These are phyloP conservation scores for Apiospora arundinis DNA, from an alignment of 2,329 filamentous ascomycete genomes.

Conservation along the genomic window DNA sequence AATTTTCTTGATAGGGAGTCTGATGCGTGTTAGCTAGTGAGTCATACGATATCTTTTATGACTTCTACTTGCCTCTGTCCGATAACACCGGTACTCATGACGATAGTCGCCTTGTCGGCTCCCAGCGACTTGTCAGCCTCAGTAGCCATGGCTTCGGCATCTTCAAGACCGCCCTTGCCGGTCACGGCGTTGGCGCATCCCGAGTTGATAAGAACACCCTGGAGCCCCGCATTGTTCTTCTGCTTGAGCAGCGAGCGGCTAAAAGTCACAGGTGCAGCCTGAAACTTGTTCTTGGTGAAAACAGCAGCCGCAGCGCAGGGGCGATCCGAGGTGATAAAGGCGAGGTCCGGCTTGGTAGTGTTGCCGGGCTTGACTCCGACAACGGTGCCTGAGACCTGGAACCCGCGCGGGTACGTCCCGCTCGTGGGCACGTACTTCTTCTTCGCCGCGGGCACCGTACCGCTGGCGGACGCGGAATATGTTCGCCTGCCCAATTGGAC, in stretches of 20 bases:
- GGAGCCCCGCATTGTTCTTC: slow-evolving; percentile 71
- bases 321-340: slow-evolving; percentile 83
- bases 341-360: slow-evolving; percentile 88
- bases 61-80: slow-evolving; percentile 72
- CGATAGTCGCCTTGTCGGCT: slow-evolving; percentile 69
- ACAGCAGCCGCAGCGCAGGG: slow-evolving; percentile 90
- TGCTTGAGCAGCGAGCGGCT: slow-evolving; percentile 74
- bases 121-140: slow-evolving; percentile 72
- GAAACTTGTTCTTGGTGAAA: slow-evolving; percentile 98
- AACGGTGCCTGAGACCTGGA: slow-evolving; percentile 83
- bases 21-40: slow-evolving; percentile 38
- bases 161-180: slow-evolving; percentile 85
- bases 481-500: slow-evolving; percentile 26
- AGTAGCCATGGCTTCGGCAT: slow-evolving; percentile 83
- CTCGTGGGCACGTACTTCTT: slow-evolving; percentile 86
- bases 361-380: slow-evolving; percentile 95
- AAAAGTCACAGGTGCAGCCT: slow-evolving; percentile 92
- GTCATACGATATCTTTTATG: neutral
- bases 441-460: slow-evolving; percentile 76
- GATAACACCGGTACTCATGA: slow-evolving; percentile 99
- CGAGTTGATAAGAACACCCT: slow-evolving; percentile 89
- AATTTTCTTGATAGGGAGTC: slow-evolving; percentile 91
- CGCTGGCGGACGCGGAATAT: slow-evolving; percentile 66
- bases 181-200: slow-evolving; percentile 98
- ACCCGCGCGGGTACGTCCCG: slow-evolving; percentile 90